Evolutionary conservation across 176 grass and related monocot species (phyloP), one percentile per base, ranked within the genome.

Genomic region (Echinochloa phyllopogon): DNA sequence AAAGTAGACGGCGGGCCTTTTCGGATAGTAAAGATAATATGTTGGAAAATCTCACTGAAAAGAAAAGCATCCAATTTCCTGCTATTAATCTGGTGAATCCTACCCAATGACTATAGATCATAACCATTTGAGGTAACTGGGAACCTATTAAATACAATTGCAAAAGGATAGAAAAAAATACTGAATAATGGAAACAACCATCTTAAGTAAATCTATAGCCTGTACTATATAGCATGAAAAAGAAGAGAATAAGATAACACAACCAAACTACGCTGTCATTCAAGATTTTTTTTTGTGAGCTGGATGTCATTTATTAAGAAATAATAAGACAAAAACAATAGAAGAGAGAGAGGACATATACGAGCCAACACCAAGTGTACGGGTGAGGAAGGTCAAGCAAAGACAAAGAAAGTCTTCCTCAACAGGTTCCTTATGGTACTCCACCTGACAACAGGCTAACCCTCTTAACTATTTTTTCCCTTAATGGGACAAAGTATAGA

Each of bases 61-160:
- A 16, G 17, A 45, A 80, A 37, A 39, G 11, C 11, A 38, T 14
- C 12, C 5, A 51, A 17, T 67, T 39, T 67, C 29, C 29, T 40
- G 77, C 27, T 20, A 78, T 64, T 78, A 81, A 52, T 41, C 20
- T 11, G 29, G 33, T 39, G 8, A 20, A 39, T 1, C 27, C 20
- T n/a, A 40, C 29, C 33, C 20, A 16, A 53, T 68, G 78, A 67
- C 29, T 51, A 80, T 38, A 67, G 62, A 80, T n/a, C 58, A 36
- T 38, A 66, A n/a, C 25, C 15, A 50, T 79, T 79, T 11, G n/a
- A 50, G 45, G 42, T 67, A 23, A 67, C 11, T 38, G 52, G 29
- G 62, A 80, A 66, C 45, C 24, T 11, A 51, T 15, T 55, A 10
- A 53, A 18, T 55, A 2, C 36, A 55, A 5, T 53, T 25, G 13